Evolutionary conservation across 768 basidiomycete species (phyloP).

Genomic region (Tricholoma flavovirens): DNA sequence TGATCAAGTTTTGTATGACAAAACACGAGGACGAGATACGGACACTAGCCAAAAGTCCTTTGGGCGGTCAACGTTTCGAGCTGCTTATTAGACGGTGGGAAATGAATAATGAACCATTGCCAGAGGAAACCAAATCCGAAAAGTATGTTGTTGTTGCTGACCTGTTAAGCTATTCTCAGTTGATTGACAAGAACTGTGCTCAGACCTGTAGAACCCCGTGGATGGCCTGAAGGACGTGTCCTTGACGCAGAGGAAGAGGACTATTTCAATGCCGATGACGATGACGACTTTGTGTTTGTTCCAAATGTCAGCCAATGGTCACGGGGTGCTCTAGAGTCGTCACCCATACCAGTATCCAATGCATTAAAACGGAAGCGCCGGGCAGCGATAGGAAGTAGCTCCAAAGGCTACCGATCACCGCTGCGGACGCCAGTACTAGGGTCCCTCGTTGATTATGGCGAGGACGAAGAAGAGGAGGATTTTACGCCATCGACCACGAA

Average conservation of each 20-base stretch:
- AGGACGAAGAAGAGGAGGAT: constrained; percentile 58
- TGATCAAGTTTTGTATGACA: constrained; percentile 81
- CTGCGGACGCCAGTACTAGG: constrained; percentile 50
- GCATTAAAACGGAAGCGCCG: constrained; percentile 58
- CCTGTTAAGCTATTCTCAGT: constrained; percentile 3
- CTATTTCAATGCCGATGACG: constrained; percentile 89
- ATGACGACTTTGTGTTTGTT: constrained; percentile 47
- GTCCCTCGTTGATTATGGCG: constrained; percentile 71
- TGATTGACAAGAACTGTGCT: constrained; percentile 7
- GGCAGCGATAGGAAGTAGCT: constrained; percentile 32
- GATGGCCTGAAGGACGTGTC: constrained; percentile 42
- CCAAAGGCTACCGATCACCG: constrained; percentile 43
- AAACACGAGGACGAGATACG: constrained; percentile 63
- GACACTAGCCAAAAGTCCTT: constrained; percentile 50
- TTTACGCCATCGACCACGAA: constrained; percentile 4
- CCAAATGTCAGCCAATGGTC: constrained; percentile 34
- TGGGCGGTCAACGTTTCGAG: constrained; percentile 64
- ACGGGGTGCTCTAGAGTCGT: constrained; percentile 23
- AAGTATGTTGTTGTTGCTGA: constrained; percentile 35
- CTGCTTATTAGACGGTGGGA: constrained; percentile 80
- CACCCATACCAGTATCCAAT: constrained; percentile 25
- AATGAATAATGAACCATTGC: constrained; percentile 82
- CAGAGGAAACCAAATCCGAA: constrained; percentile 42
- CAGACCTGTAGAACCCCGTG: constrained; percentile 37
- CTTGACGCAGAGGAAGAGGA: constrained; percentile 82